Conservation (phyloP, 2,329 filamentous ascomycete genomes). For the Ophiocordyceps camponoti-leonardi region DNA sequence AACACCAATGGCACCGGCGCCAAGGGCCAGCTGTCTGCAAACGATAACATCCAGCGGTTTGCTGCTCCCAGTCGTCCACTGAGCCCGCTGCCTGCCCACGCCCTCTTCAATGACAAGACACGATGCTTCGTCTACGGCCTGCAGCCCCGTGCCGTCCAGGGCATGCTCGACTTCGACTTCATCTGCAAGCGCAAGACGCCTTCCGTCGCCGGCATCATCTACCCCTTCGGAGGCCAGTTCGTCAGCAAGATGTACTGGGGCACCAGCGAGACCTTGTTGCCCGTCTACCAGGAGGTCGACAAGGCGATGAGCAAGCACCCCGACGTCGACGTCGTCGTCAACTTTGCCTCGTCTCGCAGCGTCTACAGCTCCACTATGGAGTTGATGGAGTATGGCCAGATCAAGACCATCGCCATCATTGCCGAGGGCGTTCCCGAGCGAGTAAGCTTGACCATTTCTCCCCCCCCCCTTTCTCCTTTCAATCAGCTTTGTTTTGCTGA, state of each 20-base stretch:
- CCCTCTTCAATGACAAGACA: slow-evolving; percentile 98
- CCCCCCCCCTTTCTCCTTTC: background rate
- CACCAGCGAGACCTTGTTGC: slow-evolving; percentile 94
- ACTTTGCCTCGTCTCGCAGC: slow-evolving; percentile 97
- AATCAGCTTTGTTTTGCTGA: background rate
- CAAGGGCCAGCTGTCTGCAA: slow-evolving; percentile 50
- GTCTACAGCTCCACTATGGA: slow-evolving; percentile 98
- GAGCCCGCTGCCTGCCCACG: slow-evolving; percentile 74
- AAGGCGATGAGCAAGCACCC: slow-evolving; percentile 94
- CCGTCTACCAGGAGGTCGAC: slow-evolving; percentile 86
- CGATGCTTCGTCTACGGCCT: slow-evolving; percentile 99
- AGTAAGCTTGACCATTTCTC: slow-evolving; percentile 35
- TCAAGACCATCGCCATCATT: slow-evolving; percentile 98
- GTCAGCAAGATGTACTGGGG: slow-evolving; percentile 99
- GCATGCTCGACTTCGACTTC: slow-evolving; percentile 99
- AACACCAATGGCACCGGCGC: slow-evolving; percentile 32
- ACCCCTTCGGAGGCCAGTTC: slow-evolving; percentile 99
- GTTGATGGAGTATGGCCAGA: slow-evolving; percentile 90
- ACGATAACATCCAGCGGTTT: slow-evolving; percentile 98
- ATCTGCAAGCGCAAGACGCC: slow-evolving; percentile 98
- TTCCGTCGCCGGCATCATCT: slow-evolving; percentile 97
- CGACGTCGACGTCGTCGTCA: slow-evolving; percentile 95
- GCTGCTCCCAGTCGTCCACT: slow-evolving; percentile 78
- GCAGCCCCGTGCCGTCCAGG: slow-evolving; percentile 82
- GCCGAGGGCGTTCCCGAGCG: slow-evolving; percentile 97